Base-by-base conservation (phyloP, 1,284 basidiomycete species). In the Gastroboletus turbinatus region DNA sequence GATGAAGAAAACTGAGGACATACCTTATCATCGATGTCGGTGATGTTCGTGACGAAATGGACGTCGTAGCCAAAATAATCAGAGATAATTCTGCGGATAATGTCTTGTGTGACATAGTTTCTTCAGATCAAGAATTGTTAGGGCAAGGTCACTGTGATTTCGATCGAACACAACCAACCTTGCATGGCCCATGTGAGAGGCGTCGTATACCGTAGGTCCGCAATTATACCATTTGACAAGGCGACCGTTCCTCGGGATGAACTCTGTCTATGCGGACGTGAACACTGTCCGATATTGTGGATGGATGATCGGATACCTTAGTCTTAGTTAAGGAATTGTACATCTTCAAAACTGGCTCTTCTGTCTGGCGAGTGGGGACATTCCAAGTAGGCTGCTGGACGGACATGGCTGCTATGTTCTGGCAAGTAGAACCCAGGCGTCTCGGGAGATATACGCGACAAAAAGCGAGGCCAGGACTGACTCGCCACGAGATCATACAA, bases 31-130 rank as follows among this genome's bases (percentile, higher is more conserved):
- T 99, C 97, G 62, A 99, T 97, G 74, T 99, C 97, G 5, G 97
- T 99, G 67, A 99, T 88, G 75, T 99, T 99, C 95, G 98, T 98
- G 55, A 99, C 96, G 73, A 99, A 98, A 72, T 98, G 93, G 57
- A 99, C 89, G 69, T 98, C 92, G 71, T 97, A 99, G 45, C 92
- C 91, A 75, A 99, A 98, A 75, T 98, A 98, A 76, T 99, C 95
- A 2, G 89, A 82, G 76, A 99, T 80, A 59, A 99, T 94, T 50
- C 97, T 82, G 53, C 97, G 83, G 44, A 99, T 81, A 64, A 99
- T 85, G 73, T 99, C 97, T 74, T 99, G 96, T 0, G 97, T 95
- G 43, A 99, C 92, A 77, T 99, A 99, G 79, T 98, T 98, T 67
- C 96, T 95, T 73, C 19, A 25, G 16, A 49, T 14, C 32, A 44